Evolutionary conservation across 257 asterid species (phyloP).

Genomic region (Solanum habrochaites): DNA sequence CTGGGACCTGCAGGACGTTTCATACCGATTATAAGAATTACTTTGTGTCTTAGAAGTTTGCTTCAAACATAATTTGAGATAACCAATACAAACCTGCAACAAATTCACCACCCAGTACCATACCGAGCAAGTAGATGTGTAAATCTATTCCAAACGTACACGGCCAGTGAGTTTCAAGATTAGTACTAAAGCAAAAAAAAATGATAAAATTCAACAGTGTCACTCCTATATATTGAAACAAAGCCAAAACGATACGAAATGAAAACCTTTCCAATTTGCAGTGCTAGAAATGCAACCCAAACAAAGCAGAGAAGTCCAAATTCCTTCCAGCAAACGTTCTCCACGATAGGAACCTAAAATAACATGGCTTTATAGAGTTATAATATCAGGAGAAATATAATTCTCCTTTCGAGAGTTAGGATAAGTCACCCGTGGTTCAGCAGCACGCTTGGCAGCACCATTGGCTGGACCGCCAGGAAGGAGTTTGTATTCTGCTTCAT

Average conservation of each 20-base stretch:
- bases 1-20: slow-evolving; percentile 52
- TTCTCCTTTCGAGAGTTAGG: background rate
- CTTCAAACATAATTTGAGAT: background rate
- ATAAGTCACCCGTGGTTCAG: slow-evolving; percentile 44
- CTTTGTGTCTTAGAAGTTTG: background rate
- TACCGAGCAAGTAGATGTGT: slow-evolving; percentile 54
- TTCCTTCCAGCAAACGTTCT: slow-evolving; percentile 91
- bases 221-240: background rate
- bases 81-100: slow-evolving; percentile 50
- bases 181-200: background rate
- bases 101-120: slow-evolving; percentile 83
- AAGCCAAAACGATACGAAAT: background rate
- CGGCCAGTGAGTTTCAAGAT: slow-evolving; percentile 2
- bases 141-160: slow-evolving; percentile 35
- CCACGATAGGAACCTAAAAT: slow-evolving; percentile 49
- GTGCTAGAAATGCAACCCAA: slow-evolving; percentile 71
- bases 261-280: slow-evolving; percentile 69
- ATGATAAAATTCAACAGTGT: background rate
- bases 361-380: background rate
- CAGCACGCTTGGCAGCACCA: slow-evolving; percentile 20
- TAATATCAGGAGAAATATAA: background rate
- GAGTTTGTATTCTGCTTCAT: slow-evolving; percentile 66
- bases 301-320: slow-evolving; percentile 72
- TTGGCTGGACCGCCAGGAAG: slow-evolving; percentile 66
- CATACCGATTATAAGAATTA: background rate